Evolutionary conservation across 352 stramenopile genomes (phyloP).

Genomic region (Globisporangium splendens): DNA sequence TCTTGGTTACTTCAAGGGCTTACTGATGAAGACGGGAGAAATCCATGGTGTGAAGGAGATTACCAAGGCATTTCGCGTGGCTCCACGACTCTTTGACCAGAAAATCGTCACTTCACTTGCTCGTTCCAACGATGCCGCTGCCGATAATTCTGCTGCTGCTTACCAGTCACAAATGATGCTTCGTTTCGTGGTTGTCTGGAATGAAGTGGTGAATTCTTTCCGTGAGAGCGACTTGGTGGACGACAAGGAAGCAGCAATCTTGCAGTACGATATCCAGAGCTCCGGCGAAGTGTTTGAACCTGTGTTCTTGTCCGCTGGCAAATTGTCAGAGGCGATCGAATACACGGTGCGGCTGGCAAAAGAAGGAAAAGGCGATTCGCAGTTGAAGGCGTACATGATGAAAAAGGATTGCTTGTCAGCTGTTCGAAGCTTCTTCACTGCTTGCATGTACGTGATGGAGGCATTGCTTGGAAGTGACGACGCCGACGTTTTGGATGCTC

Average conservation of each 20-base stretch:
- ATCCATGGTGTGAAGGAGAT: slow-evolving; percentile 67
- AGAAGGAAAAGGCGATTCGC: slow-evolving; percentile 64
- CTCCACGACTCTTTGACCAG: slow-evolving; percentile 62
- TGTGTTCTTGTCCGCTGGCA: slow-evolving; percentile 75
- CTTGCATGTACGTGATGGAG: slow-evolving; percentile 71
- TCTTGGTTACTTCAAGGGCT: slow-evolving; percentile 44
- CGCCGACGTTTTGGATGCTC: slow-evolving; percentile 54
- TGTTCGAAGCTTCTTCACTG: slow-evolving; percentile 74
- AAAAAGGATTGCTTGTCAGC: slow-evolving; percentile 68
- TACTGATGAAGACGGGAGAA: slow-evolving; percentile 71
- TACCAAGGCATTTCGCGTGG: slow-evolving; percentile 61
- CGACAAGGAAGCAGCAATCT: slow-evolving; percentile 68
- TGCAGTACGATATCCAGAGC: slow-evolving; percentile 74
- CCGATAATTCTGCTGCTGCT: slow-evolving; percentile 34
- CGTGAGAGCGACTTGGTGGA: slow-evolving; percentile 67
- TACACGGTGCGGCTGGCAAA: slow-evolving; percentile 59
- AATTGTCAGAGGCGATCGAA: slow-evolving; percentile 59
- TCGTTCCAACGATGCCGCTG: slow-evolving; percentile 51
- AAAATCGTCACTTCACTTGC: slow-evolving; percentile 69
- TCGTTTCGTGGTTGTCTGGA: slow-evolving; percentile 79
- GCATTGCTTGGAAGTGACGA: slow-evolving; percentile 60
- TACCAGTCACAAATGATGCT: slow-evolving; percentile 75
- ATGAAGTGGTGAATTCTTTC: slow-evolving; percentile 79
- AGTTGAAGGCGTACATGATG: slow-evolving; percentile 62
- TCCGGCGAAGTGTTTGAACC: slow-evolving; percentile 73